Conservation (phyloP, 1,139 yeast species). For the Lodderomyces theae region DNA sequence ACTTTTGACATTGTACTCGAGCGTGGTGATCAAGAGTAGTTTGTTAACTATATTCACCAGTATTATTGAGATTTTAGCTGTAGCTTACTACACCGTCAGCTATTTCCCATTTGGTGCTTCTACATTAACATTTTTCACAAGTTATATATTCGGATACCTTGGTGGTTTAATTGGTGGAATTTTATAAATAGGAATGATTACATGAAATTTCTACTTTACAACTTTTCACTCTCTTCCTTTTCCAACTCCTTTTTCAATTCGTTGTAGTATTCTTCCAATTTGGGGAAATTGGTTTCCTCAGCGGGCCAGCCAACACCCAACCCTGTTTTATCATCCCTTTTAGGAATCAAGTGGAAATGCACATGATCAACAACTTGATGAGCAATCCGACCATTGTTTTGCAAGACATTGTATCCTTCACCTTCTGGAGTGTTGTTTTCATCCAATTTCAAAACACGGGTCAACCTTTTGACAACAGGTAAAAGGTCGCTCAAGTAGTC, state of each 20-base stretch:
- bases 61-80: conserved; percentile 75
- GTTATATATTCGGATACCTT: conserved; percentile 74
- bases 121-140: conserved; percentile 77
- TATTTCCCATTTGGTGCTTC: conserved; percentile 96
- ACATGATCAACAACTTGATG: conserved; percentile 95
- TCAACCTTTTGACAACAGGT: conserved; percentile 84
- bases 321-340: conserved; percentile 67
- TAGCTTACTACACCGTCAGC: conserved; percentile 82
- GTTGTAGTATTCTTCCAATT: conserved; percentile 64
- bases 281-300: conserved; percentile 68
- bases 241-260: conserved; percentile 56
- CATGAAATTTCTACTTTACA: conserved; percentile 17
- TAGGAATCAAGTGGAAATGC: conserved; percentile 94
- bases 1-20: conserved; percentile 58
- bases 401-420: conserved; percentile 81
- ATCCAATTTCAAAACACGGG: conserved; percentile 65
- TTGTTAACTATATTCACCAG: conserved; percentile 75
- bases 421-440: conserved; percentile 53
- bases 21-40: conserved; percentile 61
- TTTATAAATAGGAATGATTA: too few species aligned
- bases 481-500: conserved; percentile 80
- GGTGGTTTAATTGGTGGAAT: conserved; percentile 55
- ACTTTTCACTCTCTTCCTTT: conserved; percentile 22
- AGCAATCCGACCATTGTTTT: conserved; percentile 90
- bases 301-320: conserved; percentile 91